phyloP scores from a whole-genome alignment of 305 asterid species.

The Fraxinus angustifolia region DNA sequence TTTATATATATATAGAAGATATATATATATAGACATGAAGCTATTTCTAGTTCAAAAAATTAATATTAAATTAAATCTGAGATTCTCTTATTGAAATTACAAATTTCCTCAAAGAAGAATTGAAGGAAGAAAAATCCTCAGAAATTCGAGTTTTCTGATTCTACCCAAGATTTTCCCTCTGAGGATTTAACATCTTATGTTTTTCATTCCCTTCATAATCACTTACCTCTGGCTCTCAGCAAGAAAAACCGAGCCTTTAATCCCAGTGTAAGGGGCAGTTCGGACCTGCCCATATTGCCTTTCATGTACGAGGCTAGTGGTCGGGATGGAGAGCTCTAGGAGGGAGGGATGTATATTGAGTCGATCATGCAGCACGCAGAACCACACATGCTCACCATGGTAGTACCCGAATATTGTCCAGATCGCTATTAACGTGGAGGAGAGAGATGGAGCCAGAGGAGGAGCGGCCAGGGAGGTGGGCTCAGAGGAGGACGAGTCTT shows the following conservation, averaged over 20 bases:
- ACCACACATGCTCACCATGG: slow-evolving; percentile 77
- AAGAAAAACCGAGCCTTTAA: neutral
- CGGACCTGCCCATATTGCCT: slow-evolving; percentile 72
- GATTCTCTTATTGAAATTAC: slow-evolving; percentile 19
- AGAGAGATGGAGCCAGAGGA: slow-evolving; percentile 45
- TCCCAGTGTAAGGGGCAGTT: slow-evolving; percentile 53
- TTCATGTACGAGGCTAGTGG: slow-evolving; percentile 67
- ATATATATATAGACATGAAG: neutral
- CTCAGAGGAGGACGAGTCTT: slow-evolving; percentile 35
- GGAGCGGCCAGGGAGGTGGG: slow-evolving; percentile 20
- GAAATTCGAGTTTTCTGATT: neutral
- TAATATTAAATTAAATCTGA: slow-evolving; percentile 24
- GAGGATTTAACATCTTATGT: neutral
- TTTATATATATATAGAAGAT: neutral
- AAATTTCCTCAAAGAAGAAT: slow-evolving; percentile 10
- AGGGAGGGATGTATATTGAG: slow-evolving; percentile 57
- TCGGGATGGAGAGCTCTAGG: slow-evolving; percentile 78
- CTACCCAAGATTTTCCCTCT: neutral
- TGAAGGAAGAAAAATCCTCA: neutral
- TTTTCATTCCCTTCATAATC: neutral
- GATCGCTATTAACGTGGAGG: slow-evolving; percentile 78
- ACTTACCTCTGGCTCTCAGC: neutral
- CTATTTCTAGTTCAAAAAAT: slow-evolving; percentile 16
- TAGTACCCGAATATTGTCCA: slow-evolving; percentile 91
- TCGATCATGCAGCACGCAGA: slow-evolving; percentile 83